These are phyloP conservation scores for Glycine soja DNA, from an alignment of 306 rosid species.

Conservation along the genomic window DNA sequence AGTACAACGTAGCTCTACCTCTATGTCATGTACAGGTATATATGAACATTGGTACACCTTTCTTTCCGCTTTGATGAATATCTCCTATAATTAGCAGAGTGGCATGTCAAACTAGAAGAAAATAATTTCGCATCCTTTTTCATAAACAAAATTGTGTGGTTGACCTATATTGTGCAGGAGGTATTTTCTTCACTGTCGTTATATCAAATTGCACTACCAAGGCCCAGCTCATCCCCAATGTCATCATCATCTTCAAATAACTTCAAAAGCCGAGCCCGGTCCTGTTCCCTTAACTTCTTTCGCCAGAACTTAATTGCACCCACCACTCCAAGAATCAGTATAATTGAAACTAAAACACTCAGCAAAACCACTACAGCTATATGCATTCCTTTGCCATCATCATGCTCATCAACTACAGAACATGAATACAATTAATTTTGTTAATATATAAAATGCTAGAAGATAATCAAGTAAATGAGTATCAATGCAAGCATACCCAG, in stretches of 20 bases:
- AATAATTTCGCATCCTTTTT: conserved; percentile 7
- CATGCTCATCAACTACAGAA: conserved; percentile 53
- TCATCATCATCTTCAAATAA: conserved; percentile 84
- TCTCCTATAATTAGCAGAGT: too few relatives aligned
- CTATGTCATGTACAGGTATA: conserved; percentile 3
- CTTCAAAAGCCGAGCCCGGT: conserved; percentile 80
- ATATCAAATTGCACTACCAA: conserved; percentile 58
- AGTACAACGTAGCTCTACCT: neutral
- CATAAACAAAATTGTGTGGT: conserved; percentile 43
- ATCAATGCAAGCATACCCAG: neutral
- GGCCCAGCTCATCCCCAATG: conserved; percentile 72
- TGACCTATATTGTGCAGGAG: conserved; percentile 48
- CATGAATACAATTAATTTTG: conserved; percentile 30
- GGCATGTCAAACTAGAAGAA: conserved; percentile 1
- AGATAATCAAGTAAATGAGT: conserved; percentile 14
- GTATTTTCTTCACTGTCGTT: conserved; percentile 33
- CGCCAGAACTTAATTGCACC: conserved; percentile 74
- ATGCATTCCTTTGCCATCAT: conserved; percentile 53
- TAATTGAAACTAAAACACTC: conserved; percentile 45
- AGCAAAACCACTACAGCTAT: conserved; percentile 59
- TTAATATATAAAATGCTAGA: neutral
- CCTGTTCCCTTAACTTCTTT: conserved; percentile 72
- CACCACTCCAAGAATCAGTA: conserved; percentile 53
- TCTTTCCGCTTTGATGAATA: neutral
- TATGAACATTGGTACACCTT: neutral